Base-by-base conservation (phyloP, 2,329 filamentous ascomycete species). In the Fonsecaea nubica region DNA sequence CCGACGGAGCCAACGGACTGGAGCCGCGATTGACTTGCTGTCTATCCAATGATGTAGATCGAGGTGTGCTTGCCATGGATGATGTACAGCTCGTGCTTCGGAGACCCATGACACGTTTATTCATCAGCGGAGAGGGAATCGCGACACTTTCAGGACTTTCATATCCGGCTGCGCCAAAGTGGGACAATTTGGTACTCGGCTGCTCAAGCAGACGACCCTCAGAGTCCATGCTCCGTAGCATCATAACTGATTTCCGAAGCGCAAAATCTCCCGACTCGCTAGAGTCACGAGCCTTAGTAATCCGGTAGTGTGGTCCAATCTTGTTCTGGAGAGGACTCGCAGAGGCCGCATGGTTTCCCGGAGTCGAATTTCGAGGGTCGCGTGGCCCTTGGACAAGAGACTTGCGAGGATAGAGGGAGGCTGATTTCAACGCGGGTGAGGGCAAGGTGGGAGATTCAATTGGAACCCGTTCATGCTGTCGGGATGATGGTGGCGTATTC, bases 161-260 rank as follows among this genome's bases (percentile, higher is more conserved):
- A 10, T 45, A 42, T n/a, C 13, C 52, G 6, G 18, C 45, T 25
- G 33, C 63, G 8, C 42, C 33, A 30, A 15, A 9, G 8, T 36
- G 45, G 18, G 61, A 55, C 32, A n/a, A 30, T 36, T 33, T 62
- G 18, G 21, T 25, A 38, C 55, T 54, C 50, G 21, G 4, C 67
- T 65, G 48, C 69, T 69, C 33, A 52, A 59, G 10, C 66, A 69
- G 38, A 71, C 70, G 12, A 65, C 42, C 58, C 21, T 69, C 62
- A 2, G 69, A 75, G 50, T 72, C 73, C 40, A 73, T 69, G 6
- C 74, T 74, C 6, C 74, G 70, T 6, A 75, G 40, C 9, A 74
- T 72, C 40, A 75, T 73, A 38, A 70, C 74, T 3, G 76, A 76
- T 63, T 72, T 76, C 72, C 1, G 77, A 72, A 35, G 78, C 76